Base-by-base conservation (phyloP, 164 flowering plant species). In the Hamamelis virginiana region DNA sequence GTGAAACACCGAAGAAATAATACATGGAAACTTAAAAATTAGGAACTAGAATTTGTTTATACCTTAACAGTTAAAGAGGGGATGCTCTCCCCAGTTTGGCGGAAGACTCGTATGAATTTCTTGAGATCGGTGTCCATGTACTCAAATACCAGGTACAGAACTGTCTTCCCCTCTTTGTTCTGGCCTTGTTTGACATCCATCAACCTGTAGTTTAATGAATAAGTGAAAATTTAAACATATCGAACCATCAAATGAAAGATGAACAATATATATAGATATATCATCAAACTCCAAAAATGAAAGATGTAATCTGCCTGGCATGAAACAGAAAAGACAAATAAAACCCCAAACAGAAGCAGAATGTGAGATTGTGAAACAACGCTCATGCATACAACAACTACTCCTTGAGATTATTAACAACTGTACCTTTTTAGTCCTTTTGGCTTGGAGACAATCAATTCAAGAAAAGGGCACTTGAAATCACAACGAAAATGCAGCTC, bases 61-160 rank as follows among this genome's bases (percentile, higher is more conserved):
- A 88, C 97, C 88, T 92, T 89, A 16, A 92, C 83, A 5, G 64
- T 76, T 8, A 78, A 66, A 14, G 75, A 1, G 18, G 92, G 98
- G 27, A 90, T 79, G 58, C 8, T 56, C 22, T 81, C 80, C 13
- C 87, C 88, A 12, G 84, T 65, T n/a, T 78, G 83, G 38, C 91
- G 87, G 75, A 86, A 88, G 75, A 77, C 80, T 15, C 90, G 82
- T 25, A 92, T 95, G 79, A 45, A 95, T 75, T 89, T 92, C 89
- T 92, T 91, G 44, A 92, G 81, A 76, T 95, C 98, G 11, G 94
- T 88, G 58, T 92, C 97, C 97, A 95, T 89, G 74, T 88, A 88
- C 81, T 95, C 98, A 68, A 95, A 95, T 38, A 95, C 97, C 79
- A 92, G 69, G 75, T 92, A 92, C 0, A 95, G 88, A 38, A 95